A percentile compares a stretch with the other conserved stretches of the same genome.
These are phyloP conservation scores for Biscogniauxia marginata DNA, from an alignment of 2,329 filamentous ascomycete genomes.

Conservation along the genomic window DNA sequence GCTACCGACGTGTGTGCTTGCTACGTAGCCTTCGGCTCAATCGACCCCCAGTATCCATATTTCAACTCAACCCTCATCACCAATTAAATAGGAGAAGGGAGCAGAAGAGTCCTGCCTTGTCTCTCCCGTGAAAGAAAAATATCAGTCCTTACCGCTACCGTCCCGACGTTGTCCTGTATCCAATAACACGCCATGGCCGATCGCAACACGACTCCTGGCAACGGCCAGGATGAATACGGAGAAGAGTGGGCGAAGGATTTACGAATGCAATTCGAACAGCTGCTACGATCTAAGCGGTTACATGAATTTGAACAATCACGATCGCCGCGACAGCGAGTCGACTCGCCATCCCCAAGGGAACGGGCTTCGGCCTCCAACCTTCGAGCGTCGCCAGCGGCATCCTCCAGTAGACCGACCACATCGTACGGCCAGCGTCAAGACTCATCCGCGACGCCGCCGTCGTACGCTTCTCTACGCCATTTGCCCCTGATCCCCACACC, in stretches of 20 bases:
- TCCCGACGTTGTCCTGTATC: background rate
- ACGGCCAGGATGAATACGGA: slow-evolving; percentile 48
- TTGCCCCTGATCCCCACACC: slow-evolving; percentile 71
- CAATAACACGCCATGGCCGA: slow-evolving; percentile 24
- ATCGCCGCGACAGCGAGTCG: slow-evolving; percentile 55
- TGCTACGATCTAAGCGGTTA: slow-evolving; percentile 83
- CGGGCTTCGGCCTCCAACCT: slow-evolving; percentile 50
- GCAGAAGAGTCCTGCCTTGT: background rate
- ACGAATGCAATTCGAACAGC: slow-evolving; percentile 79
- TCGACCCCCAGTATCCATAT: background rate
- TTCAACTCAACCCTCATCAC: background rate
- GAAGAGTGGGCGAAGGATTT: slow-evolving; percentile 78
- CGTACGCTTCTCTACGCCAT: slow-evolving; percentile 61
- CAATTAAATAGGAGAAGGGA: background rate
- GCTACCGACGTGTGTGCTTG: slow-evolving; percentile 19
- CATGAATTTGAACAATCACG: slow-evolving; percentile 71
- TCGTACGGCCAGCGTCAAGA: slow-evolving; percentile 30
- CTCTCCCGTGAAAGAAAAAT: slow-evolving; percentile 4
- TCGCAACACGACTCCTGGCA: slow-evolving; percentile 20
- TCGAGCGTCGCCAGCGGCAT: slow-evolving; percentile 37
- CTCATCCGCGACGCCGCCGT: slow-evolving; percentile 45
- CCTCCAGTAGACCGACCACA: slow-evolving; percentile 46
- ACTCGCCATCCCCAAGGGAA: slow-evolving; percentile 56
- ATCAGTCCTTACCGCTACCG: slow-evolving; percentile 2
- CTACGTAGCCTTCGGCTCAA: slow-evolving; percentile 11